phyloP scores from a whole-genome alignment of 1,139 yeast species.

The Meyerozyma carpophila region DNA sequence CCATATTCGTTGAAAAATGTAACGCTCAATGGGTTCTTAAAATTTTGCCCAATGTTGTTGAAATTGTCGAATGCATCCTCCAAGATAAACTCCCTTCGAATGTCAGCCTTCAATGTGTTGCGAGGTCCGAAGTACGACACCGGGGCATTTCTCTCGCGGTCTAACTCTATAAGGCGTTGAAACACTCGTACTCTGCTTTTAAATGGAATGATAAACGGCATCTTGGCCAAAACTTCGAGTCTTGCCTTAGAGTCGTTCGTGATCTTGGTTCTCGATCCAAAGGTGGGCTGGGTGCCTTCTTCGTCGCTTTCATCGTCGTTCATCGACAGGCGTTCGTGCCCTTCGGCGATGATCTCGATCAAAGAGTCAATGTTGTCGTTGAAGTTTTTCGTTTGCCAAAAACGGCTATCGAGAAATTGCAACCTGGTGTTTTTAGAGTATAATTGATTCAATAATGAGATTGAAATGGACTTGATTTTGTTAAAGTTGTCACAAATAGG shows the following conservation, averaged over 20 bases:
- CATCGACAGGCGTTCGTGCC: slow-evolving; percentile 24
- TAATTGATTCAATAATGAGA: slow-evolving; percentile 59
- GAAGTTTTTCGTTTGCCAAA: slow-evolving; percentile 47
- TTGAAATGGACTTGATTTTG: slow-evolving; percentile 32
- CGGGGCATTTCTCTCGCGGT: slow-evolving; percentile 25
- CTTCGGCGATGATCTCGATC: slow-evolving; percentile 33
- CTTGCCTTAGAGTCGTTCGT: slow-evolving; percentile 12
- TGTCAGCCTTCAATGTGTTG: slow-evolving; percentile 39
- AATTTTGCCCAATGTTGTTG: slow-evolving; percentile 32
- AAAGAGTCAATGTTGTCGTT: slow-evolving; percentile 25
- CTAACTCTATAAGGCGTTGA: slow-evolving; percentile 55
- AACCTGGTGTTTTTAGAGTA: slow-evolving; percentile 67
- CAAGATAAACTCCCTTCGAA: slow-evolving; percentile 63
- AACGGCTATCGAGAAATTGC: slow-evolving; percentile 44
- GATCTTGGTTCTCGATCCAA: background rate
- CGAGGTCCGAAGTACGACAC: slow-evolving; percentile 13
- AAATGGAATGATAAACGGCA: slow-evolving; percentile 81
- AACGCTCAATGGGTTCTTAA: slow-evolving; percentile 60
- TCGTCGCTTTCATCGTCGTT: slow-evolving; percentile 13
- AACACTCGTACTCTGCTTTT: slow-evolving; percentile 68
- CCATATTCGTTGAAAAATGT: slow-evolving; percentile 71
- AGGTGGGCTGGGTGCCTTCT: slow-evolving; percentile 3
- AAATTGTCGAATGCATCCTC: slow-evolving; percentile 71
- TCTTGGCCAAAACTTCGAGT: slow-evolving; percentile 50
- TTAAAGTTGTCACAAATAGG: slow-evolving; percentile 12